Conservation (phyloP, 2,329 filamentous ascomycete genomes). For the Aspergillus pseudoviridinutans region DNA sequence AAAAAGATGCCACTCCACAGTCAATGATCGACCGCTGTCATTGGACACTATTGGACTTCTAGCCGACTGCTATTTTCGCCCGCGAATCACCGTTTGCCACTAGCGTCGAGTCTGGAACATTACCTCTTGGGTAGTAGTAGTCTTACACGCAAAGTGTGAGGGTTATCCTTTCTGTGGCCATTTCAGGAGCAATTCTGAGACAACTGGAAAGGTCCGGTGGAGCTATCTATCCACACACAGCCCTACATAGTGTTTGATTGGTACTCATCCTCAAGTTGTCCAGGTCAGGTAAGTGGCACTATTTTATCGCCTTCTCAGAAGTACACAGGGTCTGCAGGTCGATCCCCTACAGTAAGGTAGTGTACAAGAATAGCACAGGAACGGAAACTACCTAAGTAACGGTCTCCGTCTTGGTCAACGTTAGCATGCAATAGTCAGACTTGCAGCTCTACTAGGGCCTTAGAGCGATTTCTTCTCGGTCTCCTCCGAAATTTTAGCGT, state of each 20-base stretch:
- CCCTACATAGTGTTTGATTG: not conserved
- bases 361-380: not conserved
- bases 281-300: not conserved
- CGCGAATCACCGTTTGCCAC: slow-evolving; percentile 6
- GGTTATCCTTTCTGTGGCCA: not conserved
- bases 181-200: slow-evolving; percentile 2
- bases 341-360: not conserved
- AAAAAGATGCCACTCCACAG: slow-evolving; percentile 7
- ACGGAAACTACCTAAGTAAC: too few relatives aligned
- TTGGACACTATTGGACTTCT: not conserved
- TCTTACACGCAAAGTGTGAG: not conserved
- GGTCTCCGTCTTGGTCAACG: not conserved
- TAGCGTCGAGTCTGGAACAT: slow-evolving; percentile 12
- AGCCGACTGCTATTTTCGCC: slow-evolving; percentile 10
- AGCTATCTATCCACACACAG: not conserved
- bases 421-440: not conserved
- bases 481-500: not conserved
- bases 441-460: not conserved
- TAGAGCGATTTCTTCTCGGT: not conserved
- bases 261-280: too few relatives aligned
- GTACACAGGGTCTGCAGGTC: not conserved
- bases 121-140: too few relatives aligned
- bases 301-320: not conserved
- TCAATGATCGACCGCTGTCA: not conserved
- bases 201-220: not conserved